phyloP scores from a whole-genome alignment of 441 rosid genomes.

The Capsella rubella region DNA sequence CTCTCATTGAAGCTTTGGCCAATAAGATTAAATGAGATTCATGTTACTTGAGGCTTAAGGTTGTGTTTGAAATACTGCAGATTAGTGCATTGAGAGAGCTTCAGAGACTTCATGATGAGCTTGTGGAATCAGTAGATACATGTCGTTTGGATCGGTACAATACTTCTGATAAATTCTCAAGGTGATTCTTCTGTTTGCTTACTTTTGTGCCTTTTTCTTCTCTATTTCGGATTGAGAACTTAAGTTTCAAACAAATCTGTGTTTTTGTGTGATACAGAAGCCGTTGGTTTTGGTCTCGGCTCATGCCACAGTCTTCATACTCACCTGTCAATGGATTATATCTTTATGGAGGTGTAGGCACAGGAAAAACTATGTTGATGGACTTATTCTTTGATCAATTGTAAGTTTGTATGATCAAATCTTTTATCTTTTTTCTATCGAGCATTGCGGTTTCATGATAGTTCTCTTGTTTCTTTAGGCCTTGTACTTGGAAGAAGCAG shows the following conservation, averaged over 20 bases:
- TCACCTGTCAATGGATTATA: slow-evolving; percentile 92
- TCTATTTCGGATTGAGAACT: slow-evolving; percentile 33
- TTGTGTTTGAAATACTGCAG: slow-evolving; percentile 54
- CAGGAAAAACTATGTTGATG: slow-evolving; percentile 99
- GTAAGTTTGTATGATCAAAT: slow-evolving; percentile 54
- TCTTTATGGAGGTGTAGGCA: slow-evolving; percentile 97
- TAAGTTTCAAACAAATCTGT: slow-evolving; percentile 1
- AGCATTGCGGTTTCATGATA: background rate
- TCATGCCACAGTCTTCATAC: slow-evolving; percentile 72
- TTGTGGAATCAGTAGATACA: slow-evolving; percentile 77
- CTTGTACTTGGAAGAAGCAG: slow-evolving; percentile 91
- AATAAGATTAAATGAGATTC: background rate
- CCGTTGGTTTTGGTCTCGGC: slow-evolving; percentile 94
- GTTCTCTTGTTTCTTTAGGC: slow-evolving; percentile 56
- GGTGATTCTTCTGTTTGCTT: slow-evolving; percentile 49
- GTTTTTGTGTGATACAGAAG: slow-evolving; percentile 58
- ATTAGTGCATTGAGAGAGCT: slow-evolving; percentile 82
- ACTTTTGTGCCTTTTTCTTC: slow-evolving; percentile 8
- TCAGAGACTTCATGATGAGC: slow-evolving; percentile 89
- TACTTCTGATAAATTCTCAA: slow-evolving; percentile 73
- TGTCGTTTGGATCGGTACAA: slow-evolving; percentile 89
- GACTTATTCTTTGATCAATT: slow-evolving; percentile 87
- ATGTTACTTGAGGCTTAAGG: slow-evolving; percentile 41
- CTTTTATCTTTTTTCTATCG: background rate
- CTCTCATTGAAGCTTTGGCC: slow-evolving; percentile 8